Conservation (phyloP, 768 basidiomycete species). For the Termitomyces sp. region DNA sequence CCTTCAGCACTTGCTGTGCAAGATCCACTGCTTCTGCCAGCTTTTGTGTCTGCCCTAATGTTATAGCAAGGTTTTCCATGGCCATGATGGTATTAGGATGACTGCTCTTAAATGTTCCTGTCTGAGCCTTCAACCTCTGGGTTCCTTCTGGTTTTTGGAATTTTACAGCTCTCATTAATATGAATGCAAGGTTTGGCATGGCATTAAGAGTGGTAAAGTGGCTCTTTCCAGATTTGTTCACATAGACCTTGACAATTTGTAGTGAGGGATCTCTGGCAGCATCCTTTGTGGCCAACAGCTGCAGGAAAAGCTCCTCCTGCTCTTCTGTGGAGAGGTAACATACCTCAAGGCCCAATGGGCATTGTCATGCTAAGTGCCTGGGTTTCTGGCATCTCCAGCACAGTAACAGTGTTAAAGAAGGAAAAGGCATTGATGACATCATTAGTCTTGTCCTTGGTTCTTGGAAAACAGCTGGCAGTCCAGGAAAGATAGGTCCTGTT, state of each 20-base stretch:
- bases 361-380: too few species aligned
- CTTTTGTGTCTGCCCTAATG: too few species aligned
- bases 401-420: conserved; percentile 74
- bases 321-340: too few species aligned
- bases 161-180: neutral
- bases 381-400: too few species aligned
- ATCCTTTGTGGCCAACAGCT: too few species aligned
- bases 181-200: neutral
- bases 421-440: conserved; percentile 76
- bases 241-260: neutral
- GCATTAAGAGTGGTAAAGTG: neutral
- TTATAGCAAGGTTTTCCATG: too few species aligned
- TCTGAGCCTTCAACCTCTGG: too few species aligned
- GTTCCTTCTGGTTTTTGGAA: neutral
- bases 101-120: neutral
- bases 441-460: conserved; percentile 77
- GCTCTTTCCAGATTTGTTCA: neutral
- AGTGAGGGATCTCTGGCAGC: too few species aligned
- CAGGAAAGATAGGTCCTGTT: conserved; percentile 51
- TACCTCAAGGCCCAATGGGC: too few species aligned
- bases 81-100: neutral
- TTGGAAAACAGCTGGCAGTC: conserved; percentile 81
- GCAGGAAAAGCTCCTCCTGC: too few species aligned
- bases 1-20: too few species aligned
- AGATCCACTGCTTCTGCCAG: too few species aligned